Base-by-base conservation (phyloP, 1,284 basidiomycete genomes). In the Cutaneotrichosporon cyanovorans region DNA sequence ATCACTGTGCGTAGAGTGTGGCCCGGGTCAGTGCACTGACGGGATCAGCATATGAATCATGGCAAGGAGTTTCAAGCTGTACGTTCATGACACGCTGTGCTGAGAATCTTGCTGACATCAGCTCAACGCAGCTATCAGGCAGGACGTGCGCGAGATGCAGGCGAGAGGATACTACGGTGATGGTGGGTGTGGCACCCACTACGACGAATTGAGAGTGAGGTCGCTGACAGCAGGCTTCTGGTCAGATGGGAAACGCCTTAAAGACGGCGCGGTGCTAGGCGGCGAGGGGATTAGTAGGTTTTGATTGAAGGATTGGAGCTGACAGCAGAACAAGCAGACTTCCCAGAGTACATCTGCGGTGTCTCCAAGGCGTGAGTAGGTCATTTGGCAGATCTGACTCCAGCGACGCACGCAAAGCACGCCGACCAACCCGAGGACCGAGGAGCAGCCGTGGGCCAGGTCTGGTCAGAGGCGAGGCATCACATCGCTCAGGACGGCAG, bases 1-100 rank as follows among this genome's bases (percentile, higher is more conserved):
- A 69, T 71, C 16, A 60, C 66, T 42, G 66, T 65, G 30, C 12
- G 59, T 39, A 19, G 25, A 12, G 25, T 7, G 25, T 28, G 25
- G 7, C 7, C 25, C 12, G 7, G 25, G 25, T n/a, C n/a, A n/a
- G n/a, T n/a, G n/a, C n/a, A n/a, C 16, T 10, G 16, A 30, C 12
- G 23, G 33, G 32, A 11, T 2, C 42, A 71, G 69, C 65, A 72
- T 55, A 72, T 72, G 69, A 72, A 72, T 42, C 69, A 72, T 44
- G 67, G 67, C 0, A 62, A 64, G 1, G 64, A 63, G 23, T 72
- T 72, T 16, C 67, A 69, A 37, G 63, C 64, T 43, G 67, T 7
- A 15, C 18, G 34, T 10, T 8, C n/a, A n/a, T n/a, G n/a, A n/a
- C n/a, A n/a, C n/a, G 11, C 20, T 11, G 20, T 11, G 4, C 9